These are phyloP conservation scores for Claviceps monticola DNA, from an alignment of 2,329 filamentous ascomycete genomes.

Conservation along the genomic window DNA sequence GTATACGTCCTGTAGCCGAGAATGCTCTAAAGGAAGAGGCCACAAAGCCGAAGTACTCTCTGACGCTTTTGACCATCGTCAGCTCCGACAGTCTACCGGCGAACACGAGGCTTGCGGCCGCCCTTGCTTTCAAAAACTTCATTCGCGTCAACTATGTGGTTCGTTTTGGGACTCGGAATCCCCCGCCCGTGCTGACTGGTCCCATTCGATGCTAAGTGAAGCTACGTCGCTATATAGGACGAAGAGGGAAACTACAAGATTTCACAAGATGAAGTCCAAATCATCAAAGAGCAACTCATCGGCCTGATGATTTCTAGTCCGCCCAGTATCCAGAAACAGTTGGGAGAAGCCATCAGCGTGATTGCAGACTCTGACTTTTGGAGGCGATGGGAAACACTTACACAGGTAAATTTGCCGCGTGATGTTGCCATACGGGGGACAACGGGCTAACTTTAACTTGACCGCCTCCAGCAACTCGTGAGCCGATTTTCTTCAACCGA, in stretches of 20 bases:
- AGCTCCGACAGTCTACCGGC: slow-evolving; percentile 56
- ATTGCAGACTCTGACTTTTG: slow-evolving; percentile 98
- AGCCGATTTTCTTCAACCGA: slow-evolving; percentile 72
- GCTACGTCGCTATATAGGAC: slow-evolving; percentile 37
- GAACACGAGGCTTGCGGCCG: slow-evolving; percentile 74
- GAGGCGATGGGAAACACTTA: slow-evolving; percentile 90
- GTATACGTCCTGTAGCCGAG: slow-evolving; percentile 50
- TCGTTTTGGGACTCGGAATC: slow-evolving; percentile 18
- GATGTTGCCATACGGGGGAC: neutral
- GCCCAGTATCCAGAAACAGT: slow-evolving; percentile 73
- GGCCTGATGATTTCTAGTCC: slow-evolving; percentile 93
- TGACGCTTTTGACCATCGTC: slow-evolving; percentile 81
- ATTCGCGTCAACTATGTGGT: slow-evolving; percentile 86
- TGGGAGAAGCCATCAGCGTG: slow-evolving; percentile 91
- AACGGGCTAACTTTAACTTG: slow-evolving; percentile 6
- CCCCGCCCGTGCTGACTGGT: neutral
- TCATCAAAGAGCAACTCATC: slow-evolving; percentile 91
- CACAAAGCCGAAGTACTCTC: slow-evolving; percentile 72
- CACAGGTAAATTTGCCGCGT: slow-evolving; percentile 42
- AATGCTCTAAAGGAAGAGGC: slow-evolving; percentile 65
- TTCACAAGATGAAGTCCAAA: slow-evolving; percentile 63
- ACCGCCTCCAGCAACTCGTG: slow-evolving; percentile 56
- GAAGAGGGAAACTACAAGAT: slow-evolving; percentile 92
- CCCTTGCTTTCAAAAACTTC: slow-evolving; percentile 97
- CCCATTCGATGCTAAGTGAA: slow-evolving; percentile 9